Base-by-base conservation (phyloP, 441 rosid species). In the Hura crepitans region DNA sequence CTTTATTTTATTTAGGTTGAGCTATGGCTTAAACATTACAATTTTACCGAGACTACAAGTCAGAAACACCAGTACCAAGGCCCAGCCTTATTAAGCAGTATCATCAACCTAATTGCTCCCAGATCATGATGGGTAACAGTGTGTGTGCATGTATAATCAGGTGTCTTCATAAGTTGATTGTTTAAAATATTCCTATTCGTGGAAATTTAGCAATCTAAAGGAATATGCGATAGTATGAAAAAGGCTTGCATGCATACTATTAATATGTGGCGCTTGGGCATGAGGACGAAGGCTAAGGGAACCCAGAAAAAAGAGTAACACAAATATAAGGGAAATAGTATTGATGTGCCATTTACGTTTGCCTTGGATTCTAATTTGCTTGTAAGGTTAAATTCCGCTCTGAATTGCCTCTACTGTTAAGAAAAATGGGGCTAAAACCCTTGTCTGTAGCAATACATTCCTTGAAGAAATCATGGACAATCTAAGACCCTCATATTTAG, bases 41-140 rank as follows among this genome's bases (percentile, higher is more conserved):
- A 9, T 27, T n/a, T n/a, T 11, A 10, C 54, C 22, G 46, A 2
- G 22, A 18, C 42, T 28, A 28, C 17, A 15, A 63, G 37, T 28
- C 11, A 45, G 49, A 62, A 62, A 33, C 31, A 45, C 66, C 50
- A 39, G 54, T 11, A 5, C 64, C 27, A n/a, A 35, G 62, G 23
- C 13, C 6, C 54, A 45, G 37, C 17, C 33, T 62, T n/a, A 25
- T 12, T 17, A 22, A 11, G 18, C 66, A 45, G 51, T 35, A 39
- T 42, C 46, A 60, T n/a, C 47, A 20, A 59, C 63, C 43, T 2
- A 6, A 59, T 31, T 60, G 47, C 65, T 59, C 25, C 63, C 43
- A 59, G 43, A n/a, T 60, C 65, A 35, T 18, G 65, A 35, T 35
- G 45, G 17, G 14, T n/a, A 51, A 22, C 66, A 25, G 33, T 30